phyloP scores from a whole-genome alignment of 345 rosid species.

The Zanthoxylum bungeanum region DNA sequence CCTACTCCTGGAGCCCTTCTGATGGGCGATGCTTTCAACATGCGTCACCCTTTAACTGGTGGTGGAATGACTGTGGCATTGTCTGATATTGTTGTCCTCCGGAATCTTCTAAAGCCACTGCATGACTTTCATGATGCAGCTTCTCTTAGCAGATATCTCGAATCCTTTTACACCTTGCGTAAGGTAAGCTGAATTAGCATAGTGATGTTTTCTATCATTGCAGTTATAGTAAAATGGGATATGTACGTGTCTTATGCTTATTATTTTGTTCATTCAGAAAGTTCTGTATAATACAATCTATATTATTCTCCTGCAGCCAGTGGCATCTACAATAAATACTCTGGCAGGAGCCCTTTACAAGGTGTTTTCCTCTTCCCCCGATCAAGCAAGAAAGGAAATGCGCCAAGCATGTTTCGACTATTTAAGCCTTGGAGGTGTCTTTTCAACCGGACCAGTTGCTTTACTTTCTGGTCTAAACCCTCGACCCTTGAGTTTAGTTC shows the following conservation, averaged over 20 bases:
- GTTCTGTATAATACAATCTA: background rate
- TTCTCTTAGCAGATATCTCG: slow-evolving; percentile 34
- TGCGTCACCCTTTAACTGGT: slow-evolving; percentile 58
- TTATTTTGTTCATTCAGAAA: background rate
- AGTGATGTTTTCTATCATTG: background rate
- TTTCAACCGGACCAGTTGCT: slow-evolving; percentile 47
- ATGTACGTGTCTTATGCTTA: background rate
- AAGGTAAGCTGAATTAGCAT: slow-evolving; percentile 30
- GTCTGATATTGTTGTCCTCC: slow-evolving; percentile 47
- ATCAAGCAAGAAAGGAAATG: slow-evolving; percentile 50
- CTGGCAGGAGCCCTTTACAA: slow-evolving; percentile 52
- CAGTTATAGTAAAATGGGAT: background rate
- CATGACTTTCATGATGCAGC: slow-evolving; percentile 35
- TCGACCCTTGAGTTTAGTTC: slow-evolving; percentile 43
- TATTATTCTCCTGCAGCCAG: slow-evolving; percentile 29
- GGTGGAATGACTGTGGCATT: slow-evolving; percentile 60
- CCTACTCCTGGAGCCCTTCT: slow-evolving; percentile 49
- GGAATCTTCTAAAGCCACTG: slow-evolving; percentile 37
- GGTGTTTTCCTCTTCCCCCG: slow-evolving; percentile 47
- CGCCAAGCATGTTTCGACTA: slow-evolving; percentile 56
- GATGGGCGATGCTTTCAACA: slow-evolving; percentile 51
- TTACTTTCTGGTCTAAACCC: slow-evolving; percentile 57
- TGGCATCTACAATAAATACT: slow-evolving; percentile 57
- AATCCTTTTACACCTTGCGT: slow-evolving; percentile 57
- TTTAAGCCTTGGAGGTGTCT: slow-evolving; percentile 50